Evolutionary conservation across 1,139 yeast genomes (phyloP), one percentile per base, ranked within the genome.

Genomic region (Scheffersomyces titani): DNA sequence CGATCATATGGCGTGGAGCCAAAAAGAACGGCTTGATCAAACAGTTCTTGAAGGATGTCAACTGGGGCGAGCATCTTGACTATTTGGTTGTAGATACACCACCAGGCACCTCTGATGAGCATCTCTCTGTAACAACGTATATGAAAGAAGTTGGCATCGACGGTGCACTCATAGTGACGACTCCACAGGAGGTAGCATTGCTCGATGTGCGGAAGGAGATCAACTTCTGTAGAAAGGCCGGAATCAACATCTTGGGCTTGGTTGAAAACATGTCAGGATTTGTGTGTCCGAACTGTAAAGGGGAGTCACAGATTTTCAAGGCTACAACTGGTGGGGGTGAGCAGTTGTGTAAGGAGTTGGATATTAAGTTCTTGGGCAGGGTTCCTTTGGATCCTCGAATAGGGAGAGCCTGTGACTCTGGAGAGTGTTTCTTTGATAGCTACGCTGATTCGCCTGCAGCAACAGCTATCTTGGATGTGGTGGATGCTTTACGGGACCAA

Each of bases 191-290:
- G 71, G 98, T 94, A 19, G 97, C 99, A 0, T 76, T 96, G 48
- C 75, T 94, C 50, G 99, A 96, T 70, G 99, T 96, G 1, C 79
- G 99, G 57, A 96, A 94, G 72, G 99, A 96, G 70, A 90, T 96
- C 45, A 97, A 93, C 70, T 96, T 96, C 66, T 96, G 99, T 72
- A 82, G 85, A 53, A 96, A 94, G 71, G 98, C 98, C 1, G 88
- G 88, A 4, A 92, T 96, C 59, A 87, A 83, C 56, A 84, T 96
- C 3, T 72, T 94, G 55, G 99, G 99, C 0, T 73, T 96, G 30
- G 98, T 96, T 44, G 99, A 96, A 70, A 96, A 96, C 70, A 96
- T 96, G 99, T 86, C 97, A 6, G 99, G 99, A 1, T 96, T 96
- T 76, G 98, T 96, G 18, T 96, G 99, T 70, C 99, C 99, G 4